These are phyloP conservation scores for Arthrobotrys entomopaga DNA, from an alignment of 2,329 filamentous ascomycete genomes.

Conservation along the genomic window DNA sequence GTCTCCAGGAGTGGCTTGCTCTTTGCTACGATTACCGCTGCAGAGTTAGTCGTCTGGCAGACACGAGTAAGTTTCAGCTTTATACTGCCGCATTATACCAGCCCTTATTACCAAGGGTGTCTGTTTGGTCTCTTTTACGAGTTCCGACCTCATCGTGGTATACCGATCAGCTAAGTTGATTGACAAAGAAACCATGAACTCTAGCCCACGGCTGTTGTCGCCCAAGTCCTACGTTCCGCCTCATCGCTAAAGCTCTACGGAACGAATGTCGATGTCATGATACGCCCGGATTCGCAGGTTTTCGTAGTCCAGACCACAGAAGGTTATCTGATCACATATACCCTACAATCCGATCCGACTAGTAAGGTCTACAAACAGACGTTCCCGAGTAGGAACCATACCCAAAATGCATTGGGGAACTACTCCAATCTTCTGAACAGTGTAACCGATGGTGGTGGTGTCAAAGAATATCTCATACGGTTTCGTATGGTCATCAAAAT, in stretches of 20 bases:
- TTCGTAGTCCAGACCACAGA: slow-evolving; percentile 86
- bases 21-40: slow-evolving; percentile 87
- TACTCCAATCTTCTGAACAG: slow-evolving; percentile 69
- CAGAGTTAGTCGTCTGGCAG: slow-evolving; percentile 94
- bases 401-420: slow-evolving; percentile 61
- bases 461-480: slow-evolving; percentile 85
- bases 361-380: slow-evolving; percentile 85
- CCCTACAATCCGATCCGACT: slow-evolving; percentile 82
- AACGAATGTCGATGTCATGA: slow-evolving; percentile 81
- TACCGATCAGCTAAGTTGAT: slow-evolving; percentile 45
- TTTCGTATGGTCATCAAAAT: slow-evolving; percentile 99
- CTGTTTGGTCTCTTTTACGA: slow-evolving; percentile 9
- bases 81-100: neutral
- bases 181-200: slow-evolving; percentile 59
- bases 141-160: slow-evolving; percentile 28
- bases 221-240: slow-evolving; percentile 82
- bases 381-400: slow-evolving; percentile 75
- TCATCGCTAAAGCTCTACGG: slow-evolving; percentile 85
- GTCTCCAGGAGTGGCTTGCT: slow-evolving; percentile 81
- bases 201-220: slow-evolving; percentile 87
- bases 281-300: slow-evolving; percentile 91
- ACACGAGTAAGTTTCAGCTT: slow-evolving; percentile 72
- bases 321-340: slow-evolving; percentile 94
- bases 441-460: slow-evolving; percentile 80
- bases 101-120: slow-evolving; percentile 11